These are phyloP conservation scores for Spiromyces aspiralis DNA, from an alignment of 371 early-diverging fungal genomes.

Conservation along the genomic window DNA sequence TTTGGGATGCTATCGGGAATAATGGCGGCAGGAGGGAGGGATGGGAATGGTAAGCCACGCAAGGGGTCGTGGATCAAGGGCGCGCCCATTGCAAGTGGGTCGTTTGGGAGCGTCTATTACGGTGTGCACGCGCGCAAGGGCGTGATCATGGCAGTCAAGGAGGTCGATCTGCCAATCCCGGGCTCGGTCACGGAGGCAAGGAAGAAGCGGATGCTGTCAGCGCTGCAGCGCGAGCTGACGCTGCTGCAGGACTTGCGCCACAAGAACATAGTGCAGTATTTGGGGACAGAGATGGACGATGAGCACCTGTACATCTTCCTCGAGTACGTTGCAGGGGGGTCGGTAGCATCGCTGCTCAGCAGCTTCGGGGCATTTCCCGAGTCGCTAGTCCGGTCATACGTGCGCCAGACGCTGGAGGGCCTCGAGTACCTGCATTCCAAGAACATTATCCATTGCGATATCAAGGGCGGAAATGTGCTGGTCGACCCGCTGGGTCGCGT, in stretches of 20 bases:
- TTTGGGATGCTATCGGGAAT: constrained; percentile 3
- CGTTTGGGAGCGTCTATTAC: constrained; percentile 92
- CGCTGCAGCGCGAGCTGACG: constrained; percentile 76
- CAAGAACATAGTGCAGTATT: constrained; percentile 87
- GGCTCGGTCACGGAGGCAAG: constrained; percentile 47
- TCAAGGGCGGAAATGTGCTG: constrained; percentile 91
- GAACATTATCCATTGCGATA: constrained; percentile 95
- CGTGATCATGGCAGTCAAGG: constrained; percentile 95
- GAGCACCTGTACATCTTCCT: constrained; percentile 83
- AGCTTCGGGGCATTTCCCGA: constrained; percentile 79
- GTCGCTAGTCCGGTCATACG: constrained; percentile 61
- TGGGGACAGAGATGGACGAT: constrained; percentile 70
- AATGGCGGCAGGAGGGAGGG: constrained; percentile 6
- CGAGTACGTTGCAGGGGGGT: constrained; percentile 97
- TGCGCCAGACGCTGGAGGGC: constrained; percentile 83
- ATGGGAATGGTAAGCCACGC: not conserved
- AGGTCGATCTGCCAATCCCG: constrained; percentile 69
- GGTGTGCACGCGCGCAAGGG: constrained; percentile 73
- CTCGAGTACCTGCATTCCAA: constrained; percentile 88
- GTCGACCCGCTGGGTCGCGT: constrained; percentile 83
- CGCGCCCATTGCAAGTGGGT: constrained; percentile 86
- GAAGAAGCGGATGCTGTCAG: constrained; percentile 41
- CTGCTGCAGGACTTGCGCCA: constrained; percentile 81
- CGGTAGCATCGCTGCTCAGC: constrained; percentile 69
- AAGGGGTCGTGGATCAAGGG: constrained; percentile 62